Base-by-base conservation (phyloP, 768 basidiomycete species). In the Agrocybe chaxingu region DNA sequence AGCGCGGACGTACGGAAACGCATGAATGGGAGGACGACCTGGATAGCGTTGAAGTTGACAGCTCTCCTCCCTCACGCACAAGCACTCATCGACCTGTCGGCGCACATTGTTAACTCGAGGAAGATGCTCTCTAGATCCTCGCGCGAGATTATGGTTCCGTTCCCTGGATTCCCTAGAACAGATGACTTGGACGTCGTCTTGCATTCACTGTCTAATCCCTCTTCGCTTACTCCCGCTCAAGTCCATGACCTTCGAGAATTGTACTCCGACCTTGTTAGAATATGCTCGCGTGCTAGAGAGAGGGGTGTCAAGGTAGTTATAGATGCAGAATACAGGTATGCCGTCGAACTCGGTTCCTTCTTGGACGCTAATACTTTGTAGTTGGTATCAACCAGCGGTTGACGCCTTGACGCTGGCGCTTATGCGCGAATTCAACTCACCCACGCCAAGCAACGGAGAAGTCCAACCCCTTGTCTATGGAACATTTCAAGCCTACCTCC, bases 401-500 rank as follows among this genome's bases (percentile, higher is more conserved):
- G 94, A 96, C 64, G 87, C 89, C 0, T 78, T 87, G 48, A 81
- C 87, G 4, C 69, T 88, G 16, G 74, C 85, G 3, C 75, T 97
- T 13, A 89, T 88, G 75, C 77, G 81, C 13, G 75, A 79, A 53
- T 97, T 88, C 70, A 96, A 97, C 68, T 74, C 65, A n/a, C 56
- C 72, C 6, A 46, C 50, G 5, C 29, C 47, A 18, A 33, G n/a
- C 42, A 44, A 6, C 3, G 8, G 45, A 16, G 33, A 52, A n/a
- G 67, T 81, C 4, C 82, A 84, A 48, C 90, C 92, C 0, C 70
- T 92, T 3, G 68, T 93, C 1, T 94, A 94, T 65, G 85, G 80
- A 1, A 97, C 94, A 0, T 92, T 85, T 68, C 94, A 98, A 63
- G 87, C 92, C 0, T 97, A 96, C 67, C 79, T 97, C 18, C 80